A percentile compares a stretch with the other conserved stretches of the same genome.
These are phyloP conservation scores for Phlyctochytrium arcticum DNA, from an alignment of 192 early-diverging fungal genomes.

Conservation along the genomic window DNA sequence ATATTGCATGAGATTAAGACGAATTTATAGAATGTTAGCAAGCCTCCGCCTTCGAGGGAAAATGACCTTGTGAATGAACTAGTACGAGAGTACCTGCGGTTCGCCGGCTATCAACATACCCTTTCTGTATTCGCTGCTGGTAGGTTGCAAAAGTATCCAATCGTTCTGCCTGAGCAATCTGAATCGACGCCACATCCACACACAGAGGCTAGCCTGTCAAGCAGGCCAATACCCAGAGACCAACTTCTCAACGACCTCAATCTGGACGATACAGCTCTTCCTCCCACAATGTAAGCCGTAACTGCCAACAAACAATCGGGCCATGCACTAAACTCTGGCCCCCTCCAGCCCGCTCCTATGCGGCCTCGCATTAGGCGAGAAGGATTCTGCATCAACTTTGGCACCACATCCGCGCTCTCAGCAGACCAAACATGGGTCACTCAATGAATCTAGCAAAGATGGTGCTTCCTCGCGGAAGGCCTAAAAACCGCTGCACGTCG, in stretches of 20 bases:
- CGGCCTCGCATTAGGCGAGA: no score
- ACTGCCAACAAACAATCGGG: no score
- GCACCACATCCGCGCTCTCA: no score
- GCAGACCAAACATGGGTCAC: no score
- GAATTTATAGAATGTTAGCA: constrained; percentile 1
- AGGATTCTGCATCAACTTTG: no score
- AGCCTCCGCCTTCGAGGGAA: constrained; percentile 19
- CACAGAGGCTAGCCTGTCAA: constrained; percentile 15
- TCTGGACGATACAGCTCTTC: constrained; percentile 17
- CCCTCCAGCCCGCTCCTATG: no score
- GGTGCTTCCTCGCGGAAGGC: no score
- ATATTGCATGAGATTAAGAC: background rate
- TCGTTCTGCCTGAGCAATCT: background rate
- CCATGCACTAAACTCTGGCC: no score
- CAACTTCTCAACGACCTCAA: background rate
- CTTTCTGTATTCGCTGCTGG: constrained; percentile 37
- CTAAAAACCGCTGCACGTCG: no score
- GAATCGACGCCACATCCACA: background rate
- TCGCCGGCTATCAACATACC: constrained; percentile 38
- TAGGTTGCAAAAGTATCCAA: background rate
- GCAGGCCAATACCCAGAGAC: background rate
- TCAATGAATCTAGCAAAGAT: no score
- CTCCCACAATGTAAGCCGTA: constrained; percentile 4
- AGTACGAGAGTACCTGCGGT: constrained; percentile 39
- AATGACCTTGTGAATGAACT: constrained; percentile 41